Percentiles rank a stretch among this genome's conserved stretches.
Conservation (phyloP, 345 rosid genomes). For the Passiflora organensis region DNA sequence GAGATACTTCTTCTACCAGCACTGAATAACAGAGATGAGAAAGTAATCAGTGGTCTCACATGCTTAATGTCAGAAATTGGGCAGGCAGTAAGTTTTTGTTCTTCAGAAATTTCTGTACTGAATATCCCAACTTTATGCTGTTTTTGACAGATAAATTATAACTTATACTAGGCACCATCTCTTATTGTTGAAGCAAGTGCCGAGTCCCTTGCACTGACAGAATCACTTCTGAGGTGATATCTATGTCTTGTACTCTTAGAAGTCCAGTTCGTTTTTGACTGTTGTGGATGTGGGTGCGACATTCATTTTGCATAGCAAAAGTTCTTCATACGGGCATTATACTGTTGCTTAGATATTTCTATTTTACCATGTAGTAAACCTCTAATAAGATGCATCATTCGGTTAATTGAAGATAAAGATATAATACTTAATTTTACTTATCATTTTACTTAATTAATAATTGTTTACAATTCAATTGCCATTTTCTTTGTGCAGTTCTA, state of each 20-base stretch:
- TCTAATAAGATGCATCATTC: too few relatives aligned
- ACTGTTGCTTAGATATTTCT: too few relatives aligned
- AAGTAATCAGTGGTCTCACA: constrained; percentile 76
- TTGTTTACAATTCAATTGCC: too few relatives aligned
- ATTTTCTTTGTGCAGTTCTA: too few relatives aligned
- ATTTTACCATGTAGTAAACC: too few relatives aligned
- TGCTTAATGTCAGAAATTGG: constrained; percentile 92
- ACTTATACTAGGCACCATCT: constrained; percentile 64
- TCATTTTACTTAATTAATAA: too few relatives aligned
- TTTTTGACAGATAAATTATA: constrained; percentile 9
- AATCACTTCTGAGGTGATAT: constrained; percentile 72
- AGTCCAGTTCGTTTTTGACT: background rate
- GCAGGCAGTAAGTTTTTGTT: constrained; percentile 68
- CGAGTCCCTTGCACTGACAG: constrained; percentile 69
- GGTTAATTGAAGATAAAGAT: too few relatives aligned
- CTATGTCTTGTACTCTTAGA: constrained; percentile 7
- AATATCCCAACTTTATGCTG: constrained; percentile 3
- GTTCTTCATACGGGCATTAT: too few relatives aligned
- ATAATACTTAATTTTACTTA: too few relatives aligned
- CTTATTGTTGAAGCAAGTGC: constrained; percentile 78
- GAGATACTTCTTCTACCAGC: constrained; percentile 77
- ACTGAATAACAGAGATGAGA: constrained; percentile 62
- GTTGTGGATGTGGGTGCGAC: too few relatives aligned
- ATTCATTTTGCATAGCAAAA: too few relatives aligned
- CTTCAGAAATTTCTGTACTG: background rate